Conservation (phyloP, 129 eudicot species). For the Flaveria bidentis region DNA sequence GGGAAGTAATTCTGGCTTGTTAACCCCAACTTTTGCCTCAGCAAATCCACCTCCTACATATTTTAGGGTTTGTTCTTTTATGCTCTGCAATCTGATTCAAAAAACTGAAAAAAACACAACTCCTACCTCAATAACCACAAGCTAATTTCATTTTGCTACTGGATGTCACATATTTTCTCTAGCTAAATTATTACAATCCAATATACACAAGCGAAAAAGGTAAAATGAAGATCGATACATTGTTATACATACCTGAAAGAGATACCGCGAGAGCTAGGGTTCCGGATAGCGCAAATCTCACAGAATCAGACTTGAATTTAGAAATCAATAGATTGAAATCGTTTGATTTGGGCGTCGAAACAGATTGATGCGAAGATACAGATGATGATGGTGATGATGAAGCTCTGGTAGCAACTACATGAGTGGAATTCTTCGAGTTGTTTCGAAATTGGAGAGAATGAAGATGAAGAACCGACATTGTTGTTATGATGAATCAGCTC, state of each 20-base stretch:
- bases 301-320: constrained; percentile 47
- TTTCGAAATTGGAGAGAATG: constrained; percentile 32
- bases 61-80: constrained; percentile 30
- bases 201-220: neutral
- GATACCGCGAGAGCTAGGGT: constrained; percentile 69
- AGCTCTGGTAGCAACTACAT: constrained; percentile 22
- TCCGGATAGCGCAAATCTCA: constrained; percentile 59
- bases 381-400: constrained; percentile 19
- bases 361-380: constrained; percentile 32
- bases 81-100: constrained; percentile 39
- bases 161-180: too few relatives aligned
- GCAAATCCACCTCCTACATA: constrained; percentile 82
- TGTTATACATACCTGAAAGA: constrained; percentile 54
- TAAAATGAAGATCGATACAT: constrained; percentile 9
- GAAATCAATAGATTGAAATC: constrained; percentile 46
- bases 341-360: constrained; percentile 21
- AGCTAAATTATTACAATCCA: too few relatives aligned
- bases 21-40: constrained; percentile 83
- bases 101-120: constrained; percentile 28
- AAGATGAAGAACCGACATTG: constrained; percentile 45
- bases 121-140: neutral
- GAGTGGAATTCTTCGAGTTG: constrained; percentile 3
- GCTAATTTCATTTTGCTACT: neutral
- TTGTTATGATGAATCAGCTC: neutral
- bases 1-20: constrained; percentile 94